Evolutionary conservation across 768 basidiomycete genomes (phyloP), one percentile per base, ranked within the genome.

Genomic region (Naganishia randhawae): DNA sequence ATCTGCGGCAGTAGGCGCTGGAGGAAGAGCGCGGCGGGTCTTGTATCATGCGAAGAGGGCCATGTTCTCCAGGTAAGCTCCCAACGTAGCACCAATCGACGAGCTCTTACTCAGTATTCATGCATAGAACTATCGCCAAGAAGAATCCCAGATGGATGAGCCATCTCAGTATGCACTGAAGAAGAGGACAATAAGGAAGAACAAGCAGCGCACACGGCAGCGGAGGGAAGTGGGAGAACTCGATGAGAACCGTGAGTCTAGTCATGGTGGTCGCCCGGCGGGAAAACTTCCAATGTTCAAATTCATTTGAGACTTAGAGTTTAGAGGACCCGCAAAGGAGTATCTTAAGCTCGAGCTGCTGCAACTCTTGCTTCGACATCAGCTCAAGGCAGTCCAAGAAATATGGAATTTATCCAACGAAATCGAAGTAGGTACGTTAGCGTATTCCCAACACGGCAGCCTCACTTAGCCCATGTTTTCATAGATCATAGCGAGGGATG

Each of bases 31-130:
- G 85, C 86, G 0, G 89, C 87, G 39, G 93, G 93, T 0, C 82
- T 89, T 50, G 85, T 93, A 50, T 87, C 88, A 1, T 96, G 93
- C 79, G 89, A 87, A 71, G 93, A 96, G 75, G 93, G 93, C 11
- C 93, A 96, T 78, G 85, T 95, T 69, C 84, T 92, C 33, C 89
- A 91, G 84, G 92, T 91, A 76, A 71, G 81, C n/a, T 48, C n/a
- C 22, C 32, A 16, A 22, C 33, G 3, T 32, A 50, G 50, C 33
- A 29, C 63, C n/a, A 32, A 50, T n/a, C 8, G 22, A 35, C 39
- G 32, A 29, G 31, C 66, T 33, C 14, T 66, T 27, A 35, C 42
- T 63, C 35, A 35, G n/a, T 29, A 45, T 25, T n/a, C 48, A 16
- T n/a, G 16, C 19, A 51, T 66, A 94, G 92, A 86, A 88, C 73